Base-by-base conservation (phyloP, 495 filamentous ascomycete species). In the Delitschia confertaspora region DNA sequence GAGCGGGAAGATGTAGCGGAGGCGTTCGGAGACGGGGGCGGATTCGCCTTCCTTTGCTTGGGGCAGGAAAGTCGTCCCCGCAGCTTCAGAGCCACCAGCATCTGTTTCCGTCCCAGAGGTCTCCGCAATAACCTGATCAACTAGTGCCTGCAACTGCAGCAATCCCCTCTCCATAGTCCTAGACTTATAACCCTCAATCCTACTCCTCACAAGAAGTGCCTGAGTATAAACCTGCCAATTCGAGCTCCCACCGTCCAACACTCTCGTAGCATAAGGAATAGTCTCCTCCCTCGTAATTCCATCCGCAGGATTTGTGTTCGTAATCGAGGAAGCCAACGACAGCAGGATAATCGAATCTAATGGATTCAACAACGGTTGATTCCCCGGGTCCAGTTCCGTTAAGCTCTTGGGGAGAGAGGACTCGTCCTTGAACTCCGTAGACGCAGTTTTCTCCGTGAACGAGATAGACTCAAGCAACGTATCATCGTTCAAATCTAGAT, bases 221-320 rank as follows among this genome's bases (percentile, higher is more conserved):
- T 95, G 85, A 0, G 91, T 95, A 59, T 99, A 96, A 16, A 95
- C 80, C 62, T 96, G 93, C 91, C 91, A 99, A 62, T 96, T 96
- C 2, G 86, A 87, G 50, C 83, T 82, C 34, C 88, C 85, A 40
- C 91, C 87, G 11, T 82, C 72, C 14, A 99, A 72, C 0, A 96
- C 93, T 13, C 91, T 77, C 16, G 79, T 80, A 4, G 88, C 93
- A 60, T 87, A 96, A 0, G 91, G 91, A 11, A 88, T 63, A 25
- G 94, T 88, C 61, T 95, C 86, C 59, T 99, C 93, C 16, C 87
- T 73, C 0, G 88, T 96, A 20, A 96, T 69, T 1, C 83, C 82
- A 59, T 95, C 79, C 4, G 78, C 69, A 0, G 91, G 89, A 0
- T 80, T 78, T 0, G 82, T 86, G 55, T 95, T 94, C 32, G 82